Evolutionary conservation across 345 rosid genomes (phyloP), one percentile per base, ranked within the genome.

Genomic region (Reutealis trisperma): DNA sequence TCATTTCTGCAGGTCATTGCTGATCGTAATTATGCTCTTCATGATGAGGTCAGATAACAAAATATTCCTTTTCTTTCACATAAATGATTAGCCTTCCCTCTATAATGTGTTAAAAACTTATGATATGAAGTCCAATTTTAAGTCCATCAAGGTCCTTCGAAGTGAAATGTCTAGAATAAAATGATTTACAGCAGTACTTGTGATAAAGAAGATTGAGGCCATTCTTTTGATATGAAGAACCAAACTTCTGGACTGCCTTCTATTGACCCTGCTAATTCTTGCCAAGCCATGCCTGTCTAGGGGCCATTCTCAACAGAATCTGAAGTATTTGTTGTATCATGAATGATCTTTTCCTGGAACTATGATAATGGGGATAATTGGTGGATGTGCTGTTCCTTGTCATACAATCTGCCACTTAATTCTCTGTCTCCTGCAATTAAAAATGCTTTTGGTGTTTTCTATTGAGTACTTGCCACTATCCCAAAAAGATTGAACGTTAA

Each of bases 11-110:
- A 94, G 98, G 93, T 91, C 67, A 78, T 80, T 82, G 89, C 98
- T 63, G 97, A 91, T 82, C 87, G 88, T 65, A 61, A 88, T 83
- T 94, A 87, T 85, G 80, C 88, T 81, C 87, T 91, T 70, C 87
- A 90, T 54, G 95, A 92, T 62, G 94, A 94, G 98, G 97, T 94
- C 42, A 69, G 86, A 78, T 32, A 57, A 25, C 34, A 32, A 52
- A 30, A 78, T 5, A 47, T 57, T 75, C n/a, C 4, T 52, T 41
- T 32, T 73, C 7, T 65, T 75, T 32, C 45, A 18, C 58, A 44
- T 58, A 32, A 32, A 54, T 7, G 12, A 10, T 77, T 71, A 73
- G 58, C 4, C 19, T 49, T 70, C 44, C 18, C 60, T 8, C 72
- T 49, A 30, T 14, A 68, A 25, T 68, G 32, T 68, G 21, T 45